Evolutionary conservation across 768 basidiomycete genomes (phyloP).

Genomic region (Crassisporium funariophilum): DNA sequence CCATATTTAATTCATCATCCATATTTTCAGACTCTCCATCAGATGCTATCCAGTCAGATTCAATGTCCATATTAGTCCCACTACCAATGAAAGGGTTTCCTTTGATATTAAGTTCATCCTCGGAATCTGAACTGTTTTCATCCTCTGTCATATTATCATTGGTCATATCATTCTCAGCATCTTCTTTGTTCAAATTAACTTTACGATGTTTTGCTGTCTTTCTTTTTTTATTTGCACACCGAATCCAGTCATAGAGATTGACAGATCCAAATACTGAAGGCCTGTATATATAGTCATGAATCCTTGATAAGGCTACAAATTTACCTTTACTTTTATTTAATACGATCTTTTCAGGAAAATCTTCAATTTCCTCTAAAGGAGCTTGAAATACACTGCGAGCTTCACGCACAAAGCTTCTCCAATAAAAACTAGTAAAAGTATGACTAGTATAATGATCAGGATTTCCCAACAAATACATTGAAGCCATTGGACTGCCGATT

Average conservation of each 20-base stretch:
- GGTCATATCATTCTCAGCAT: conserved; percentile 1
- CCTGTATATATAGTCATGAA: conserved; percentile 25
- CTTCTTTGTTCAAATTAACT: no score
- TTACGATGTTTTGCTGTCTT: no score
- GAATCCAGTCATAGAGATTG: conserved; percentile 32
- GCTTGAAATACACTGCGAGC: conserved; percentile 2
- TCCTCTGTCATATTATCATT: background rate
- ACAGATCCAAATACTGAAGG: conserved; percentile 20
- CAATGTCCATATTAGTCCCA: background rate
- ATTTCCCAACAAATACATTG: conserved; percentile 30
- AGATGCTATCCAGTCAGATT: conserved; percentile 3
- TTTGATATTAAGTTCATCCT: background rate
- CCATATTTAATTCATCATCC: background rate
- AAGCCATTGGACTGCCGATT: conserved; percentile 34
- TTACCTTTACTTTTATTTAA: conserved; percentile 17
- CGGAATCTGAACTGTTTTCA: background rate
- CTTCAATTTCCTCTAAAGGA: background rate
- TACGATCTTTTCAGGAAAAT: conserved; percentile 19
- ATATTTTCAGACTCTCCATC: conserved; percentile 1
- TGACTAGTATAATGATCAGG: conserved; percentile 37
- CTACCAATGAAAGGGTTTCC: conserved; percentile 1
- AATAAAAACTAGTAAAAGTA: conserved; percentile 29
- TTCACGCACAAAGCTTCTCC: conserved; percentile 18
- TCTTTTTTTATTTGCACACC: background rate
- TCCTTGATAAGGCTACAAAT: conserved; percentile 20